These are phyloP conservation scores for Aspergillus versicolor DNA, from an alignment of 2,329 filamentous ascomycete species.

Conservation along the genomic window DNA sequence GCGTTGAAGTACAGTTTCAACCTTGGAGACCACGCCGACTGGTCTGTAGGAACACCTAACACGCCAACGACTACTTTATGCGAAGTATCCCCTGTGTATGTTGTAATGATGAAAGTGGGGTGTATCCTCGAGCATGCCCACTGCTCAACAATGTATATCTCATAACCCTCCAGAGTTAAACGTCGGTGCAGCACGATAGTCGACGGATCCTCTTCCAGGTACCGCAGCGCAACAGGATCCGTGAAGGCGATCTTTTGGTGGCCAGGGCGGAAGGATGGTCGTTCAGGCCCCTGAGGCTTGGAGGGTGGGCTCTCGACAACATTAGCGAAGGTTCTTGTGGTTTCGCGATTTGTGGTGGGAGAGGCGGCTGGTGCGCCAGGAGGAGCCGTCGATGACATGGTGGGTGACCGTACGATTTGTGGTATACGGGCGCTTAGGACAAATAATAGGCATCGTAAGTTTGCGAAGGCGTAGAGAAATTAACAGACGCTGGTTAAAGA, in stretches of 20 bases:
- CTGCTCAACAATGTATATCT: slow-evolving; percentile 93
- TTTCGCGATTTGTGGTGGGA: slow-evolving; percentile 25
- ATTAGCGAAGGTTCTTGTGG: slow-evolving; percentile 23
- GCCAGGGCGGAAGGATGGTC: slow-evolving; percentile 25
- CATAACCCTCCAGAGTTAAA: slow-evolving; percentile 74
- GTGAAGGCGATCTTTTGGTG: slow-evolving; percentile 64
- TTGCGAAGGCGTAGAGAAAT: background rate
- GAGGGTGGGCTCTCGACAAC: slow-evolving; percentile 23
- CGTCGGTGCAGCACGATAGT: slow-evolving; percentile 73
- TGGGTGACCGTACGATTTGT: slow-evolving; percentile 8
- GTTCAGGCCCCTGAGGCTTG: slow-evolving; percentile 16
- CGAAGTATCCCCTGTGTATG: slow-evolving; percentile 82
- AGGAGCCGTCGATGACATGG: slow-evolving; percentile 22
- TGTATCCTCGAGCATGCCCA: slow-evolving; percentile 92
- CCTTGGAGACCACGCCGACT: slow-evolving; percentile 74
- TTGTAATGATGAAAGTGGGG: slow-evolving; percentile 87
- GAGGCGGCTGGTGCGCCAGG: slow-evolving; percentile 24
- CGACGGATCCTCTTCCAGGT: slow-evolving; percentile 79
- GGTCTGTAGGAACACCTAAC: slow-evolving; percentile 76
- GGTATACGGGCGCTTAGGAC: slow-evolving; percentile 7
- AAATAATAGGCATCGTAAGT: slow-evolving; percentile 10
- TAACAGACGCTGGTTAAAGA: background rate
- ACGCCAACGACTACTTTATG: slow-evolving; percentile 79
- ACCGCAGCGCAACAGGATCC: slow-evolving; percentile 66
- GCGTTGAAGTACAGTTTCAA: slow-evolving; percentile 83